Conservation (phyloP, 2,329 filamentous ascomycete genomes). For the Phyllosticta ampelicida region DNA sequence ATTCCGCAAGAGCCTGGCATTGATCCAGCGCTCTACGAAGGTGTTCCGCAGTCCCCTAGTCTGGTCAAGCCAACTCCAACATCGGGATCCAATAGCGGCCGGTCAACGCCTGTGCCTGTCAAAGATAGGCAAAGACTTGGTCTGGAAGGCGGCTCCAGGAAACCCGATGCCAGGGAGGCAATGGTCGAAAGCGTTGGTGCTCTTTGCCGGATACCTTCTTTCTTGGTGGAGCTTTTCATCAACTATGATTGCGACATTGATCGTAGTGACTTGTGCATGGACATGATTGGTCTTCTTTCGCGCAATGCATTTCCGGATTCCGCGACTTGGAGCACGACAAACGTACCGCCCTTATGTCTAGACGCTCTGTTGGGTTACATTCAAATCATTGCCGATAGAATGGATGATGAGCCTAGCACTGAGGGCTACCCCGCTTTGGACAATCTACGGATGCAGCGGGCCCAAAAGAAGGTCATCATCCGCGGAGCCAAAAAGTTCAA, state of each 20-base stretch:
- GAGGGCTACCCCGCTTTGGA: conserved; percentile 58
- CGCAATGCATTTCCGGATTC: conserved; percentile 94
- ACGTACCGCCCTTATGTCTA: conserved; percentile 86
- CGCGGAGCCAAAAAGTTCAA: conserved; percentile 87
- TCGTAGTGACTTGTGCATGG: conserved; percentile 82
- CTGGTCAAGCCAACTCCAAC: conserved; percentile 62
- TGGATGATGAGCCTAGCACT: conserved; percentile 56
- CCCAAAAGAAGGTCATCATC: conserved; percentile 79
- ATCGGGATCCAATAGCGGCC: conserved; percentile 52
- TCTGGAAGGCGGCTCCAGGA: conserved; percentile 80
- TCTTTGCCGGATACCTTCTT: conserved; percentile 82
- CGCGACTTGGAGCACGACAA: conserved; percentile 97
- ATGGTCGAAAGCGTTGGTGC: conserved; percentile 97
- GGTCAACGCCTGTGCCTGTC: conserved; percentile 80
- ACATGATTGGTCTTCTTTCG: conserved; percentile 85
- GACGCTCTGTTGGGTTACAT: conserved; percentile 86
- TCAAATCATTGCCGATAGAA: conserved; percentile 78
- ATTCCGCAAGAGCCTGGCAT: conserved; percentile 87
- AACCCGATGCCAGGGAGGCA: conserved; percentile 89
- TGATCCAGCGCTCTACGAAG: conserved; percentile 81
- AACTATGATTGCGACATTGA: conserved; percentile 98
- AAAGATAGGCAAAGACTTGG: conserved; percentile 89
- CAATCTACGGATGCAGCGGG: conserved; percentile 58
- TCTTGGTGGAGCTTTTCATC: conserved; percentile 90
- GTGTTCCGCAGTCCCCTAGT: conserved; percentile 84